phyloP scores from a whole-genome alignment of 192 early-diverging fungal genomes.

The Podila epicladia region DNA sequence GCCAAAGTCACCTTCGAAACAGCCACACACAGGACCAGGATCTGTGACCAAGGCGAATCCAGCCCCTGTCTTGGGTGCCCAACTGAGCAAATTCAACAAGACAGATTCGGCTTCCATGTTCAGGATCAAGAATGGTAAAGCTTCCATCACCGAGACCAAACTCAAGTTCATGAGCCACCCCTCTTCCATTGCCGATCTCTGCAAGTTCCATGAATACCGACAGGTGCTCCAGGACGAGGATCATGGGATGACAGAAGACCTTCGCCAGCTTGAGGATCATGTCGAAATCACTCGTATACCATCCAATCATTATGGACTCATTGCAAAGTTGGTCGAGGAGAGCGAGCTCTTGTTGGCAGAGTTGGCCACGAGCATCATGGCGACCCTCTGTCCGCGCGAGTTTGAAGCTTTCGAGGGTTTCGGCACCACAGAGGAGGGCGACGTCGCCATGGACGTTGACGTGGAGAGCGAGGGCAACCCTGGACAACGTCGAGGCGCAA shows the following conservation, averaged over 20 bases:
- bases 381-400: conserved; percentile 31
- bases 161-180: conserved; percentile 41
- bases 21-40: not conserved
- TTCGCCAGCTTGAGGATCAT: conserved; percentile 2
- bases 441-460: conserved; percentile 14
- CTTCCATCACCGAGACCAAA: conserved; percentile 38
- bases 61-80: not conserved
- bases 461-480: not conserved
- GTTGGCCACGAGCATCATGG: conserved; percentile 9
- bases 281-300: conserved; percentile 35
- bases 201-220: conserved; percentile 40
- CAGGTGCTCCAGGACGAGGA: conserved; percentile 22
- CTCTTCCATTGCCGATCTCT: conserved; percentile 31
- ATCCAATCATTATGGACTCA: conserved; percentile 20
- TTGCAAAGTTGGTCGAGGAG: conserved; percentile 43
- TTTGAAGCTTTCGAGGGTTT: conserved; percentile 25
- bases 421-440: conserved; percentile 1
- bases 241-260: conserved; percentile 5
- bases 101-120: conserved; percentile 42
- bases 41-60: not conserved
- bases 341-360: conserved; percentile 25
- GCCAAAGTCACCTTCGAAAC: not conserved
- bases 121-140: conserved; percentile 42
- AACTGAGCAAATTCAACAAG: conserved; percentile 32
- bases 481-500: not conserved